Evolutionary conservation across 2,329 filamentous ascomycete genomes (phyloP), one percentile per base, ranked within the genome.

Genomic region (Paraphaeosphaeria sporulosa): DNA sequence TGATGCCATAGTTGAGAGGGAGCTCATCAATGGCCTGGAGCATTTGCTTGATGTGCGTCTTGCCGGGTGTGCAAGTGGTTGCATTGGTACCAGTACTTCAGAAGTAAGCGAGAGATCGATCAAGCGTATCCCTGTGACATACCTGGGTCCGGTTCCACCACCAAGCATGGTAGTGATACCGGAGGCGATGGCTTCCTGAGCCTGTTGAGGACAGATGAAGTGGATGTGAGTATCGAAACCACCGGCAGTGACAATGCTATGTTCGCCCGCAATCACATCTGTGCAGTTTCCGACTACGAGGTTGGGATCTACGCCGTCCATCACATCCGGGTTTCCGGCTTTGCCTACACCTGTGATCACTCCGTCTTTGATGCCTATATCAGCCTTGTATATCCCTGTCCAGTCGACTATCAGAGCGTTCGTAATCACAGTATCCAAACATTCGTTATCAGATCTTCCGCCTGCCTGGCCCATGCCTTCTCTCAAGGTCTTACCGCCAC

Each of bases 381-480:
- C 94, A 6, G 94, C 94, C 81, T 98, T 98, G 84, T 92, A 96
- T 72, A 98, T 97, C 50, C 94, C 94, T 1, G 86, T 90, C 86
- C 90, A 96, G 80, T 98, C 94, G 21, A 98, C 85, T 40, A 98
- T 90, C 64, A 98, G 81, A 5, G 94, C 94, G 71, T 97, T 98
- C 1, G 89, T 92, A 61, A 98, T 87, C 25, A 97, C 92, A 49
- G 94, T 86, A 75, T 98, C 94, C 60, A 97, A 80, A 25, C 87
- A 88, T 25, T 94, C 88, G 2, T 84, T 82, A 69, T 94, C 90
- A 0, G 85, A 79, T 46, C 92, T 85, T 4, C 92, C 94, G 25
- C 89, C 90, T 5, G 93, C 92, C 81, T 97, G 94, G 3, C 94
- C 94, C 94, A 98, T 98, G 34, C 94, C 94, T 77, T 98, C 94